These are phyloP conservation scores for Cymodocea nodosa DNA, from an alignment of 116 monocot species.

Conservation along the genomic window DNA sequence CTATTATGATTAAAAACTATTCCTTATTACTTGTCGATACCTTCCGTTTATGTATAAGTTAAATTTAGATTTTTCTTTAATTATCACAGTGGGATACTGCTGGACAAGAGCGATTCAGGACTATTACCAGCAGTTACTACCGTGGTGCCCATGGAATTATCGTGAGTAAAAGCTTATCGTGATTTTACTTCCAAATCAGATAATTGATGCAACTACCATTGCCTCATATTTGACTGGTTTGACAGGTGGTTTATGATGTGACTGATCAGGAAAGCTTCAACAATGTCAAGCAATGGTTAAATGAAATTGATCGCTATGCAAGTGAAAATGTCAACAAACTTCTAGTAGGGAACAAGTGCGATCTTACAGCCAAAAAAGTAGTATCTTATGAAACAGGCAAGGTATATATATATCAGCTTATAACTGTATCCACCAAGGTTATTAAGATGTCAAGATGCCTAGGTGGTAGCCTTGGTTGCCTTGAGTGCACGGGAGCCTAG, in stretches of 20 bases:
- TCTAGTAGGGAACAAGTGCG: slow-evolving; percentile 77
- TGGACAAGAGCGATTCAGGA: slow-evolving; percentile 87
- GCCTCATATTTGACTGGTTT: background rate
- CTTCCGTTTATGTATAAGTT: too few relatives aligned
- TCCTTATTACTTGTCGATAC: too few relatives aligned
- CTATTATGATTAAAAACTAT: too few relatives aligned
- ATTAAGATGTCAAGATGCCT: too few relatives aligned
- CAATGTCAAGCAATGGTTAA: slow-evolving; percentile 77
- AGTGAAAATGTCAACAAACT: slow-evolving; percentile 84
- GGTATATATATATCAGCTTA: slow-evolving; percentile 5
- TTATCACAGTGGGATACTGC: slow-evolving; percentile 78
- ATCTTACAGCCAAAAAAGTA: slow-evolving; percentile 64
- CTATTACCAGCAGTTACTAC: slow-evolving; percentile 91
- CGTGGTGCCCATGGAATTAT: slow-evolving; percentile 90
- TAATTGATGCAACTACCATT: background rate
- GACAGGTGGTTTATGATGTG: slow-evolving; percentile 73
- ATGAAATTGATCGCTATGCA: slow-evolving; percentile 79
- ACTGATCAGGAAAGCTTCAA: slow-evolving; percentile 78
- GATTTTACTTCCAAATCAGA: background rate
- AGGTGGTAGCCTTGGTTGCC: too few relatives aligned
- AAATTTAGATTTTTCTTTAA: background rate
- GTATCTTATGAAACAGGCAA: slow-evolving; percentile 34
- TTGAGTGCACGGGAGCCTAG: too few relatives aligned
- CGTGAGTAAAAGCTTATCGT: slow-evolving; percentile 17
- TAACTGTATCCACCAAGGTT: too few relatives aligned